A percentile compares a stretch with the other conserved stretches of the same genome.
Conservation (phyloP, 805 yeast species). For the Suhomyces sp. region DNA sequence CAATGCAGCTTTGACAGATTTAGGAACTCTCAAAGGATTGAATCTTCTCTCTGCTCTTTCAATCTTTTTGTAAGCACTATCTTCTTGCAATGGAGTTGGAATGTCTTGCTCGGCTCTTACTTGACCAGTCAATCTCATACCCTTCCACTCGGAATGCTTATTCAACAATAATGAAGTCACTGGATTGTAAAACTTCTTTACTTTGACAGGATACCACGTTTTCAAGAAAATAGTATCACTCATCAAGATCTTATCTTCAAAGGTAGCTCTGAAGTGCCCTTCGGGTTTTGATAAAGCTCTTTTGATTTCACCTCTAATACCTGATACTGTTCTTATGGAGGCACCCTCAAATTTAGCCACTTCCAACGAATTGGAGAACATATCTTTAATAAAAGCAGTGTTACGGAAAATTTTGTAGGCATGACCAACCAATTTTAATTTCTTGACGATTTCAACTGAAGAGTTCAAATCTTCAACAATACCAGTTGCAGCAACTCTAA, state of each 20-base stretch:
- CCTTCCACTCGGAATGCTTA: slow-evolving; percentile 87
- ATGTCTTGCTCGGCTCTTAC: slow-evolving; percentile 75
- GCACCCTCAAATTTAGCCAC: slow-evolving; percentile 99
- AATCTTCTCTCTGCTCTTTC: slow-evolving; percentile 83
- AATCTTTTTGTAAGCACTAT: slow-evolving; percentile 60
- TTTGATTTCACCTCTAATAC: slow-evolving; percentile 96
- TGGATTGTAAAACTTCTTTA: slow-evolving; percentile 90
- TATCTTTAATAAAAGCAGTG: slow-evolving; percentile 95
- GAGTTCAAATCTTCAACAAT: slow-evolving; percentile 91
- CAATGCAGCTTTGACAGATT: slow-evolving; percentile 64
- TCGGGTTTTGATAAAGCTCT: slow-evolving; percentile 92
- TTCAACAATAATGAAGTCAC: slow-evolving; percentile 82
- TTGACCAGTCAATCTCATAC: slow-evolving; percentile 93
- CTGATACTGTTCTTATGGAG: slow-evolving; percentile 91
- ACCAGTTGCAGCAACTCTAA: slow-evolving; percentile 96
- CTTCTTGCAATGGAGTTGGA: slow-evolving; percentile 56
- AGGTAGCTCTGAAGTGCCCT: slow-evolving; percentile 93
- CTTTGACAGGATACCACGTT: slow-evolving; percentile 95
- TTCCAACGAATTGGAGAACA: slow-evolving; percentile 90
- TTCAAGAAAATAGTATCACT: slow-evolving; percentile 86
- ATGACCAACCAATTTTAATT: slow-evolving; percentile 89
- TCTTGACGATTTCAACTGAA: slow-evolving; percentile 89
- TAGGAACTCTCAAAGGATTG: slow-evolving; percentile 86
- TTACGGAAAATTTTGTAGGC: slow-evolving; percentile 92
- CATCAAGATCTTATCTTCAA: slow-evolving; percentile 91